Evolutionary conservation across 257 asterid genomes (phyloP).

Genomic region (Handroanthus guayacan): DNA sequence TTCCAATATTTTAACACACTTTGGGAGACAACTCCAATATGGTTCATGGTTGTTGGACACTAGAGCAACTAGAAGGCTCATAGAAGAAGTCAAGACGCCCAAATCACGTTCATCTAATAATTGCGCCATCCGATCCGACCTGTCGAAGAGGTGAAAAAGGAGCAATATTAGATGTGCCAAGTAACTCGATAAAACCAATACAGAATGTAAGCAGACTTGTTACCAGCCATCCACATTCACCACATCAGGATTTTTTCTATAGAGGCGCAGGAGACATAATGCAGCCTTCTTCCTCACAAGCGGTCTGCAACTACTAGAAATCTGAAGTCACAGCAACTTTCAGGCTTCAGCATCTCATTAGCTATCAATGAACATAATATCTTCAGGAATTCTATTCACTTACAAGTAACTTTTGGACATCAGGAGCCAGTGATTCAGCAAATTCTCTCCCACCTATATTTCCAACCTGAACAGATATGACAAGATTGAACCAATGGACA

Average conservation of each 20-base stretch:
- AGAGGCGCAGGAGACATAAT: conserved; percentile 92
- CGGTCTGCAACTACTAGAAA: conserved; percentile 97
- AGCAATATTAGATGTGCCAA: conserved; percentile 19
- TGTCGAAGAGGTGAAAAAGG: conserved; percentile 43
- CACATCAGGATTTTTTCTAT: conserved; percentile 94
- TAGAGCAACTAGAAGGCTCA: conserved; percentile 96
- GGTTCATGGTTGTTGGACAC: conserved; percentile 95
- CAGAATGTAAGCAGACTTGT: conserved; percentile 32
- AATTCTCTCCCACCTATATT: conserved; percentile 99
- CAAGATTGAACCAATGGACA: conserved; percentile 35
- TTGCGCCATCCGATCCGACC: conserved; percentile 99
- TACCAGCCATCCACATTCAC: conserved; percentile 99
- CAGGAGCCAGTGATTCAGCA: conserved; percentile 99
- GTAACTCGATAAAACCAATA: conserved; percentile 13
- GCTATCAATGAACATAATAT: conserved; percentile 29
- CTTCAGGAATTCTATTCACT: conserved; percentile 48
- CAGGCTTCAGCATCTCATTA: conserved; percentile 34
- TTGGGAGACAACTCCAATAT: conserved; percentile 97
- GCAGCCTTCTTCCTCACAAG: conserved; percentile 99
- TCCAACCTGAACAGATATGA: conserved; percentile 73
- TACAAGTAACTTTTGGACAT: conserved; percentile 99
- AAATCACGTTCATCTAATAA: conserved; percentile 98
- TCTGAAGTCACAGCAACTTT: conserved; percentile 54
- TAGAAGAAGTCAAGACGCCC: conserved; percentile 96
- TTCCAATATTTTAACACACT: conserved; percentile 91